Base-by-base conservation (phyloP, 2,329 filamentous ascomycete genomes). In the Trematosphaeria pertusa region DNA sequence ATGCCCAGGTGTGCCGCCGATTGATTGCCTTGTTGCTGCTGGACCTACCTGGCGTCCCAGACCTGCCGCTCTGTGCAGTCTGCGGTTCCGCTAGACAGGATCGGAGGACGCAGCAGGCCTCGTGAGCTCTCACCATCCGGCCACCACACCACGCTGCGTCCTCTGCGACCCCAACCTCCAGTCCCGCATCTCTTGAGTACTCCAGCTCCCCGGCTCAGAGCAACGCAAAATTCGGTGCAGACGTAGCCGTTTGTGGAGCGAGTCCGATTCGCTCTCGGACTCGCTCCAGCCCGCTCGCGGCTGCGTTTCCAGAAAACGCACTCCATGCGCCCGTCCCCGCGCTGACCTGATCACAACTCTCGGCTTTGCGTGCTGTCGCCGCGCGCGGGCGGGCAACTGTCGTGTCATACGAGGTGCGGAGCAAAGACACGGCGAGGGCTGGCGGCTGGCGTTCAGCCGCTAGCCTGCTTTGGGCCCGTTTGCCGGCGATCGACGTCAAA, bases 401-500 rank as follows among this genome's bases (percentile, higher is more conserved):
- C 28, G 30, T 30, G 39, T 38, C 20, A 28, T 30, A n/a, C 22
- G 20, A 15, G 36, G n/a, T 19, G 43, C 49, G 42, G 45, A 30
- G 43, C 15, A 43, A 48, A 36, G 40, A 22, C 41, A 48, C 38
- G 38, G 18, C 50, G 43, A 58, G 46, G 28, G 41, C 48, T 52
- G 44, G 45, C 49, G 39, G 26, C 21, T 26, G 50, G 47, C 34
- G 37, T 14, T 14, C 50, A 22, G 28, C 30, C 22, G 35, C 50
- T 51, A 54, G 15, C 12, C 50, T 39, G 28, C 33, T 50, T 54
- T 5, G 21, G 22, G 30, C 11, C 37, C 44, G 46, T 35, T 36
- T 21, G 40, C 37, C 38, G 47, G 43, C 52, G 48, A 48, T 38
- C 31, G 43, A 49, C 55, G 48, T 53, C 42, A 43, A 57, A 12